These are phyloP conservation scores for Penicillium pancosmium DNA, from an alignment of 495 filamentous ascomycete species.

Conservation along the genomic window DNA sequence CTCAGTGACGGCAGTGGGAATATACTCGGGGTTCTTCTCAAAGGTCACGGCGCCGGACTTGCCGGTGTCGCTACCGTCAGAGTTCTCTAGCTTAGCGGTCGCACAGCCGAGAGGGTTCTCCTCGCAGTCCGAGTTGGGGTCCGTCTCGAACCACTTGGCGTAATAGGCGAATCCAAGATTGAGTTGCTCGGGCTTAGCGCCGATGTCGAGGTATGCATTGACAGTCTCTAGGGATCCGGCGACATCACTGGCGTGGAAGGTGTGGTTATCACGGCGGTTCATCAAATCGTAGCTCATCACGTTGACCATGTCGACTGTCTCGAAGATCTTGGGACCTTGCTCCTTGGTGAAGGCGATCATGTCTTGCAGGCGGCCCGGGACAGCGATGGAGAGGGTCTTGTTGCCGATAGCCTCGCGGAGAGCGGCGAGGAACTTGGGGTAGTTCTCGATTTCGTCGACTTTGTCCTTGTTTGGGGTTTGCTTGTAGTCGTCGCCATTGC, in stretches of 20 bases:
- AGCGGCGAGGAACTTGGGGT: conserved; percentile 62
- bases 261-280: conserved; percentile 71
- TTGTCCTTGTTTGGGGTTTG: conserved; percentile 62
- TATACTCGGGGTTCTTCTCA: conserved; percentile 46
- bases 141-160: conserved; percentile 70
- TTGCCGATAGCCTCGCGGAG: conserved; percentile 62
- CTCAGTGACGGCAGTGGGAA: conserved; percentile 46
- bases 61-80: conserved; percentile 65
- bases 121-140: conserved; percentile 48
- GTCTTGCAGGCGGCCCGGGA: conserved; percentile 66
- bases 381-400: conserved; percentile 70
- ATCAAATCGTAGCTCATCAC: conserved; percentile 82
- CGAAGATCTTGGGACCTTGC: conserved; percentile 63
- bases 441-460: conserved; percentile 63
- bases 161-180: conserved; percentile 80
- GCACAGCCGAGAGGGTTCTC: conserved; percentile 62
- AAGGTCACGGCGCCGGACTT: conserved; percentile 65
- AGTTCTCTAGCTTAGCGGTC: conserved; percentile 63
- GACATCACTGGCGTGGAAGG: conserved; percentile 67
- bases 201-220: conserved; percentile 61
- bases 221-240: conserved; percentile 55
- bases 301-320: conserved; percentile 72
- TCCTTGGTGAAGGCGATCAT: conserved; percentile 74
- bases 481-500: conserved; percentile 79
- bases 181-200: conserved; percentile 56